These are phyloP conservation scores for Haplographium delicatum DNA, from an alignment of 495 filamentous ascomycete genomes.

Conservation along the genomic window DNA sequence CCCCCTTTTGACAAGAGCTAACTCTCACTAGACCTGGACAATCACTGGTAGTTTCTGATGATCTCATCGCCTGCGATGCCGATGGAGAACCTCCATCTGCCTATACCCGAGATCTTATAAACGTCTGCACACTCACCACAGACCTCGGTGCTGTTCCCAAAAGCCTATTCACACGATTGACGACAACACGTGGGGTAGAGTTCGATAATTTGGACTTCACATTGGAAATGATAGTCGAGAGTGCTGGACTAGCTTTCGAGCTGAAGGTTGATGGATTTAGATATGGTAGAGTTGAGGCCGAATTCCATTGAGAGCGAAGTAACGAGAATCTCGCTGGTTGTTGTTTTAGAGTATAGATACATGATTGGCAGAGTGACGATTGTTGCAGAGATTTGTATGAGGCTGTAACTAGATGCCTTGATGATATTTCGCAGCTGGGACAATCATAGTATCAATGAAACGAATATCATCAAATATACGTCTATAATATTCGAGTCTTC, in stretches of 20 bases:
- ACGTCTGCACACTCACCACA: constrained; percentile 73
- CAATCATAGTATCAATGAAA: too few relatives aligned
- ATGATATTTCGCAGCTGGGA: too few relatives aligned
- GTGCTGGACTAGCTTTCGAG: constrained; percentile 65
- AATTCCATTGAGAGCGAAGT: constrained; percentile 47
- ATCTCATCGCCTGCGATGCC: constrained; percentile 64
- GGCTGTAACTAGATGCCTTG: too few relatives aligned
- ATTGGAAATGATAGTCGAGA: constrained; percentile 70
- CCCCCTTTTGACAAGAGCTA: background rate
- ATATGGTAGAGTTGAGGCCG: constrained; percentile 66
- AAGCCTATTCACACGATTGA: constrained; percentile 57
- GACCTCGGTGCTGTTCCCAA: constrained; percentile 65
- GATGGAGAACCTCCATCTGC: constrained; percentile 52
- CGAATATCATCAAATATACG: too few relatives aligned
- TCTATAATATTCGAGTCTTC: too few relatives aligned
- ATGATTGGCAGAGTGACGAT: background rate
- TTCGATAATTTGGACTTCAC: constrained; percentile 74
- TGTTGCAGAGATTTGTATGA: background rate
- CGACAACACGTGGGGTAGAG: constrained; percentile 66
- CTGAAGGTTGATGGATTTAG: constrained; percentile 66
- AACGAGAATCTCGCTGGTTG: too few relatives aligned
- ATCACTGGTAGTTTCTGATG: constrained; percentile 54
- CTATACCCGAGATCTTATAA: constrained; percentile 51
- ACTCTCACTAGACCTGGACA: constrained; percentile 20
- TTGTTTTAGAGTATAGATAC: too few relatives aligned